Percentiles rank a stretch among this genome's conserved stretches.
phyloP scores from a whole-genome alignment of 192 early-diverging fungal genomes.

The Coemansia sp. region DNA sequence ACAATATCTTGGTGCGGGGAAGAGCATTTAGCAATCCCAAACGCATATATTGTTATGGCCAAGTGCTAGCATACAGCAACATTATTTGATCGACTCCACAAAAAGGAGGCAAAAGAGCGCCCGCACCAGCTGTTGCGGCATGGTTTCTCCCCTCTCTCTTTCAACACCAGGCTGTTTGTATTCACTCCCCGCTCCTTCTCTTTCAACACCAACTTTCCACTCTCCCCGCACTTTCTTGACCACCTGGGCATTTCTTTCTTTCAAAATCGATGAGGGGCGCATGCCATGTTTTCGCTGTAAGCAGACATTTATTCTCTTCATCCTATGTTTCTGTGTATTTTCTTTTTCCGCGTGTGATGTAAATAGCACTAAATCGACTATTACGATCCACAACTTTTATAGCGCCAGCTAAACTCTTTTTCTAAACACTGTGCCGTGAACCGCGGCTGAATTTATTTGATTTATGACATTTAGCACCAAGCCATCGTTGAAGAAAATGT shows the following conservation, averaged over 20 bases:
- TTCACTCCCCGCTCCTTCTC: background rate
- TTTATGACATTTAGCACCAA: conserved; percentile 45
- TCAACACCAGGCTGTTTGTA: too few species aligned
- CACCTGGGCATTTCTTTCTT: background rate
- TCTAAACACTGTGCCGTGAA: too few species aligned
- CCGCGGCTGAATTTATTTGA: background rate
- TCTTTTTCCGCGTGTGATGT: background rate
- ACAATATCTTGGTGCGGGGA: background rate
- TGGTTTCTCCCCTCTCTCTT: background rate
- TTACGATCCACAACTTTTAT: background rate
- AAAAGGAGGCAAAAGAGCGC: background rate
- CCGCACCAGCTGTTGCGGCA: background rate
- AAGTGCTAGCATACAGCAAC: background rate
- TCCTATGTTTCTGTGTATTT: conserved; percentile 4
- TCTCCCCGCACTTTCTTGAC: background rate
- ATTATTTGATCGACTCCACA: background rate
- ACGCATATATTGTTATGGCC: background rate
- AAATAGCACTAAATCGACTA: background rate
- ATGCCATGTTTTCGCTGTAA: conserved; percentile 9
- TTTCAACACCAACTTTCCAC: background rate
- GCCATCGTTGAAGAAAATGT: conserved; percentile 46
- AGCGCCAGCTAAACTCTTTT: background rate
- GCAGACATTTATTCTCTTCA: background rate
- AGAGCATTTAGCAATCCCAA: background rate
- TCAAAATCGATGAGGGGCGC: background rate